Conservation (phyloP, 2,329 filamentous ascomycete genomes). For the Fusarium oxysporum region DNA sequence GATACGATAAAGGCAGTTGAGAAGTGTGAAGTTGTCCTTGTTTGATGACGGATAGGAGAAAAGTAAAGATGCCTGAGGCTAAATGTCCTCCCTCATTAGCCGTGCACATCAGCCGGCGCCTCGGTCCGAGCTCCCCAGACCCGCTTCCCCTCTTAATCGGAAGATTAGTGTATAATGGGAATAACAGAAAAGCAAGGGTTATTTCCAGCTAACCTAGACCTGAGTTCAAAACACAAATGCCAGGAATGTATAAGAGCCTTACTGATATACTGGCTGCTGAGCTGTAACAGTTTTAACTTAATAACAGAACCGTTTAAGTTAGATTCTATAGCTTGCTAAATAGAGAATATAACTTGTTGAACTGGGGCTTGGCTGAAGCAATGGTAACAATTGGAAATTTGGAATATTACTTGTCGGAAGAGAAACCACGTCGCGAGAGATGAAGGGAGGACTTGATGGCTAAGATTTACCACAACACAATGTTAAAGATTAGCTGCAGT, state of each 20-base stretch:
- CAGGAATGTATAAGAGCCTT: background rate
- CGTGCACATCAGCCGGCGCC: constrained; percentile 19
- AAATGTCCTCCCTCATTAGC: background rate
- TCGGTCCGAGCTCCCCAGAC: constrained; percentile 3
- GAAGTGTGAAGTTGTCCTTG: constrained; percentile 1
- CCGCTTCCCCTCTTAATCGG: background rate
- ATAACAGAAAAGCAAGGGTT: background rate
- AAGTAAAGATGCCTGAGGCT: constrained; percentile 10
- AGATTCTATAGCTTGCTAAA: too few species aligned
- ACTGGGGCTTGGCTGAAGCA: too few species aligned
- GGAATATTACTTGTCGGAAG: too few species aligned
- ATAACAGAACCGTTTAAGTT: too few species aligned
- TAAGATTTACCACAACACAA: too few species aligned
- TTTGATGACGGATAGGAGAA: constrained; percentile 12
- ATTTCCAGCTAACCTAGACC: background rate
- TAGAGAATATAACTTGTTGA: too few species aligned
- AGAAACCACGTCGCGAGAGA: too few species aligned
- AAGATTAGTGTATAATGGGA: background rate
- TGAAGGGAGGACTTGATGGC: too few species aligned
- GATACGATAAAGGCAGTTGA: background rate
- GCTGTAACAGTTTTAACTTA: too few species aligned
- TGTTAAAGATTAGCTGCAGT: too few species aligned
- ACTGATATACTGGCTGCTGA: too few species aligned
- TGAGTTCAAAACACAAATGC: fast-evolving
- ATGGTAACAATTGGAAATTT: too few species aligned